These are phyloP conservation scores for Fusarium sp. DNA, from an alignment of 2,329 filamentous ascomycete species.

Conservation along the genomic window DNA sequence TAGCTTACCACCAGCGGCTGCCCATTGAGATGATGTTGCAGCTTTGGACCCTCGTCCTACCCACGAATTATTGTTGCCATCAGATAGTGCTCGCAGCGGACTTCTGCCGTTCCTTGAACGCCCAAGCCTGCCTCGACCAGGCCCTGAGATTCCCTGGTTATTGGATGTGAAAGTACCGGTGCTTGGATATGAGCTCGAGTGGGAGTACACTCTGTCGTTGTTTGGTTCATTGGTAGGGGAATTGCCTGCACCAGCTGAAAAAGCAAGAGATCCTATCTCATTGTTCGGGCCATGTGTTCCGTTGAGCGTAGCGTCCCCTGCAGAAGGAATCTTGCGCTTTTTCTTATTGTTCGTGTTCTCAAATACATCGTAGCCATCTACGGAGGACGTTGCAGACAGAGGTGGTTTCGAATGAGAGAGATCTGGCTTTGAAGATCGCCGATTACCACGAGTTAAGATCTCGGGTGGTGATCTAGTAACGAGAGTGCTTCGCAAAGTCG, in stretches of 20 bases:
- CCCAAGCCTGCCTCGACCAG: slow-evolving; percentile 87
- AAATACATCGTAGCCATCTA: slow-evolving; percentile 95
- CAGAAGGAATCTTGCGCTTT: slow-evolving; percentile 96
- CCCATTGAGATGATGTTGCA: slow-evolving; percentile 59
- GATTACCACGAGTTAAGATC: slow-evolving; percentile 58
- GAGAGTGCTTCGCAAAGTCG: slow-evolving; percentile 54
- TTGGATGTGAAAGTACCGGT: slow-evolving; percentile 65
- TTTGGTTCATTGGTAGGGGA: slow-evolving; percentile 51
- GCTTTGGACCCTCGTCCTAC: slow-evolving; percentile 62
- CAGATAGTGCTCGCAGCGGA: slow-evolving; percentile 70
- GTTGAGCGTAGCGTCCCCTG: slow-evolving; percentile 73
- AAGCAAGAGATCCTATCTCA: slow-evolving; percentile 58
- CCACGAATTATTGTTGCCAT: slow-evolving; percentile 71
- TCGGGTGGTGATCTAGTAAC: slow-evolving; percentile 64
- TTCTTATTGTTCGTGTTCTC: slow-evolving; percentile 99
- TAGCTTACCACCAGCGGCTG: slow-evolving; percentile 61
- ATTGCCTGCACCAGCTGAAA: slow-evolving; percentile 40
- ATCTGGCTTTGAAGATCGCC: slow-evolving; percentile 60
- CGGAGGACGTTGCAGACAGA: slow-evolving; percentile 76
- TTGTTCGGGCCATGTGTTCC: slow-evolving; percentile 55
- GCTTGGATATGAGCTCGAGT: slow-evolving; percentile 49
- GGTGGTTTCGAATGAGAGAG: slow-evolving; percentile 67
- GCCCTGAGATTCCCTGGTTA: slow-evolving; percentile 78
- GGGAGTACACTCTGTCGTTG: slow-evolving; percentile 44
- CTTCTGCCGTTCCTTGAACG: slow-evolving; percentile 72